Evolutionary conservation across 2,329 filamentous ascomycete genomes (phyloP), one percentile per base, ranked within the genome.

Genomic region (Botrytis aclada): DNA sequence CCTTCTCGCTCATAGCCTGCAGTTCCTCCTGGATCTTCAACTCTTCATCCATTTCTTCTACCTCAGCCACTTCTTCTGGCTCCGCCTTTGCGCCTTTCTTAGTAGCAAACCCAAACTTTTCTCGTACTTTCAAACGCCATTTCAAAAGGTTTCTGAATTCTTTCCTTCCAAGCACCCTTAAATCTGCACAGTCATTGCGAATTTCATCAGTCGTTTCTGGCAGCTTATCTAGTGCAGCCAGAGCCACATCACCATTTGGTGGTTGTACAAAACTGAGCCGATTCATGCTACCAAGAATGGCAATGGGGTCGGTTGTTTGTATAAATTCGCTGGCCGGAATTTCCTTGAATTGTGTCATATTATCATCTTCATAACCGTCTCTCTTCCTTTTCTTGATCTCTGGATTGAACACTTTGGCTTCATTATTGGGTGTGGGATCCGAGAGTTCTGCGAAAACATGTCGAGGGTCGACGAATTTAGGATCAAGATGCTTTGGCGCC

Each of bases 341-440:
- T 80, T 97, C 93, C 81, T 98, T 97, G 85, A 92, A 97, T 79
- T 97, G 93, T 7, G 90, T 95, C 82, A 92, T 97, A 77, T 99
- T 94, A 51, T 94, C 95, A 82, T 99, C 96, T 77, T 98, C 95
- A 77, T 99, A 99, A 86, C 96, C 96, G 62, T 97, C 95, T 85
- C 96, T 88, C 88, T 98, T 98, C 73, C 96, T 87, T 89, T 98
- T 99, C 87, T 98, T 99, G 80, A 93, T 87, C 81, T 99, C 96
- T 0, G 96, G 96, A 77, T 99, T 98, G 86, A 95, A 99, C 3
- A 99, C 96, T 82, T 97, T 97, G 56, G 96, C 96, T 82, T 99
- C 96, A 78, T 98, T 97, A 82, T 98, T 99, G 1, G 94, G 94
- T 0, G 91, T 92, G 2, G 93, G 89, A 73, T 92, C 93, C 45